A percentile compares a stretch with the other conserved stretches of the same genome.
Evolutionary conservation across 2,329 filamentous ascomycete genomes (phyloP).

Genomic region (Colletotrichum noveboracense): DNA sequence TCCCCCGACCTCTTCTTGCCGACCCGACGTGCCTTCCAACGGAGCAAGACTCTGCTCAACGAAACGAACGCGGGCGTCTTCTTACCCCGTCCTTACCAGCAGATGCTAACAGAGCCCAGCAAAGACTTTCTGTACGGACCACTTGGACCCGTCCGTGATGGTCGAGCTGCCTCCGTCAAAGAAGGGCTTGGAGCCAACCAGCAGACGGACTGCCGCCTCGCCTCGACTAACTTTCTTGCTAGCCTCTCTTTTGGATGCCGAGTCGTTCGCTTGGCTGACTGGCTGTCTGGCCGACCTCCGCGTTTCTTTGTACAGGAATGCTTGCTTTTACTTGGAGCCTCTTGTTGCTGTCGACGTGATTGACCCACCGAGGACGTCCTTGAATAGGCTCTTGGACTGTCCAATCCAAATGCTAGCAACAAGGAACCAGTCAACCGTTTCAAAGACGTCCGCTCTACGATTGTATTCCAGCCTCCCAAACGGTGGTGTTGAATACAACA

Average conservation of each 20-base stretch:
- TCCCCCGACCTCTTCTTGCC: background rate
- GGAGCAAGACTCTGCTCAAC: background rate
- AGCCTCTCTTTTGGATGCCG: background rate
- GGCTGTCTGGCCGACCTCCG: background rate
- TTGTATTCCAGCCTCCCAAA: background rate
- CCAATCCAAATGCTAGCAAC: background rate
- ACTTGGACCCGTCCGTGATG: slow-evolving; percentile 5
- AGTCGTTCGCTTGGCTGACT: background rate
- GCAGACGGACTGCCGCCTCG: slow-evolving; percentile 7
- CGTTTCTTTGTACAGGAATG: slow-evolving; percentile 4
- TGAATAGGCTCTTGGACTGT: background rate
- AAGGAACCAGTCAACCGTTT: background rate
- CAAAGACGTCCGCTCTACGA: background rate
- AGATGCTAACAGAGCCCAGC: background rate
- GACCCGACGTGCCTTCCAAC: background rate
- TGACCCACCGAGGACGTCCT: background rate
- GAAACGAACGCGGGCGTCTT: background rate
- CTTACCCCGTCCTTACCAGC: background rate
- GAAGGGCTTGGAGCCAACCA: slow-evolving; percentile 4
- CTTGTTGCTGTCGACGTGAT: background rate
- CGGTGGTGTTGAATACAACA: background rate
- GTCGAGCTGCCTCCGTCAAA: background rate
- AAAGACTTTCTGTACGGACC: background rate
- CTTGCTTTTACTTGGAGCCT: background rate
- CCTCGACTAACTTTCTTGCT: slow-evolving; percentile 1